Evolutionary conservation across 768 basidiomycete species (phyloP).

Genomic region (Krasilnikovozyma curviuscula): DNA sequence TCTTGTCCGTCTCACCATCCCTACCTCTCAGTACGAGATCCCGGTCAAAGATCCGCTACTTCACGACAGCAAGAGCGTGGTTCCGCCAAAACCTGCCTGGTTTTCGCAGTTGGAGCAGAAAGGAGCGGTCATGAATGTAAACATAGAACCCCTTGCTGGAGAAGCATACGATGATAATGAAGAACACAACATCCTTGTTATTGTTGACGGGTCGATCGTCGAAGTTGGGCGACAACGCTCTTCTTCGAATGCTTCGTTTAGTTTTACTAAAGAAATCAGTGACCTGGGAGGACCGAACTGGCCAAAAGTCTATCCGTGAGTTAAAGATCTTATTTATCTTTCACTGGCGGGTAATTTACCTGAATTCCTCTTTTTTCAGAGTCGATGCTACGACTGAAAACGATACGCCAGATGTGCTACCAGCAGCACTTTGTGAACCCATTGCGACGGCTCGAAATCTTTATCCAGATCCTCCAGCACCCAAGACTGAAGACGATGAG

Average conservation of each 20-base stretch:
- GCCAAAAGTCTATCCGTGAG: too few species aligned
- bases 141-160: slow-evolving; percentile 25
- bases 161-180: slow-evolving; percentile 16
- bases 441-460: slow-evolving; percentile 5
- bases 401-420: too few species aligned
- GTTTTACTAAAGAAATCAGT: too few species aligned
- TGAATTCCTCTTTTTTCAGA: too few species aligned
- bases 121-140: slow-evolving; percentile 40
- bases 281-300: too few species aligned
- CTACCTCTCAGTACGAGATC: slow-evolving; percentile 61
- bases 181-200: slow-evolving; percentile 7
- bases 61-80: slow-evolving; percentile 30
- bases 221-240: too few species aligned
- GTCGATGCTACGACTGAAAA: too few species aligned
- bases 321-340: too few species aligned
- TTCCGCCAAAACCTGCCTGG: slow-evolving; percentile 41
- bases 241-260: too few species aligned
- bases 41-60: slow-evolving; percentile 57
- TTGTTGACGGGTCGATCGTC: slow-evolving; percentile 3
- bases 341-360: too few species aligned
- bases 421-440: background rate
- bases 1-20: slow-evolving; percentile 54
- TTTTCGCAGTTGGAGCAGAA: slow-evolving; percentile 38
- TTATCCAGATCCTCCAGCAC: background rate
- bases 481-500: too few species aligned